Evolutionary conservation across 352 stramenopile species (phyloP).

Genomic region (Globisporangium paroecandrum): DNA sequence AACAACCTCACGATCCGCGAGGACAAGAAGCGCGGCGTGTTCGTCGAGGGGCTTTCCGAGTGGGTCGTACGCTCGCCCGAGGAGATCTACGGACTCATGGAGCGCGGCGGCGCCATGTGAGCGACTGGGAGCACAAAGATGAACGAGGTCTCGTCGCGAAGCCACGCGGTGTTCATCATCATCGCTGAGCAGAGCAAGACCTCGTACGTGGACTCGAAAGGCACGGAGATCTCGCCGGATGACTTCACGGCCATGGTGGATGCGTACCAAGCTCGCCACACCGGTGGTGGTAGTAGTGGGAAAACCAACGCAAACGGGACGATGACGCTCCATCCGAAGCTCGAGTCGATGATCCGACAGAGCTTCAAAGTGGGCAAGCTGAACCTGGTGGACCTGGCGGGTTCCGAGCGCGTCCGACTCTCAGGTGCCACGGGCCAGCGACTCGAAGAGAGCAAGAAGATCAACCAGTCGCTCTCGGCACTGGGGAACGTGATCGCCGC

Average conservation of each 20-base stretch:
- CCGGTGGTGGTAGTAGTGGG: constrained; percentile 5
- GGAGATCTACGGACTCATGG: constrained; percentile 95
- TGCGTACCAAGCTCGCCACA: constrained; percentile 57
- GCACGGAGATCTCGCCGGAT: constrained; percentile 76
- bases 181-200: constrained; percentile 93
- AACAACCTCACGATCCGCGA: constrained; percentile 92
- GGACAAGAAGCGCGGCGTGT: constrained; percentile 91
- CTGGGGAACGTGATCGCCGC: constrained; percentile 90
- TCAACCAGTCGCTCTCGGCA: constrained; percentile 90
- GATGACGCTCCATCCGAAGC: constrained; percentile 52
- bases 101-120: constrained; percentile 81
- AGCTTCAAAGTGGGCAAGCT: constrained; percentile 95
- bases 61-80: constrained; percentile 91
- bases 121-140: constrained; percentile 86
- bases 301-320: constrained; percentile 28
- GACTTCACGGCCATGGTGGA: constrained; percentile 86
- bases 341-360: constrained; percentile 89
- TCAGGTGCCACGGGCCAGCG: constrained; percentile 84
- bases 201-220: constrained; percentile 81
- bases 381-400: constrained; percentile 92
- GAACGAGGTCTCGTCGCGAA: constrained; percentile 85
- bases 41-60: constrained; percentile 93
- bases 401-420: constrained; percentile 87
- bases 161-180: constrained; percentile 94
- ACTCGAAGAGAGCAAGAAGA: constrained; percentile 92